phyloP scores from a whole-genome alignment of 495 filamentous ascomycete species.

The Daldinia bambusicola region DNA sequence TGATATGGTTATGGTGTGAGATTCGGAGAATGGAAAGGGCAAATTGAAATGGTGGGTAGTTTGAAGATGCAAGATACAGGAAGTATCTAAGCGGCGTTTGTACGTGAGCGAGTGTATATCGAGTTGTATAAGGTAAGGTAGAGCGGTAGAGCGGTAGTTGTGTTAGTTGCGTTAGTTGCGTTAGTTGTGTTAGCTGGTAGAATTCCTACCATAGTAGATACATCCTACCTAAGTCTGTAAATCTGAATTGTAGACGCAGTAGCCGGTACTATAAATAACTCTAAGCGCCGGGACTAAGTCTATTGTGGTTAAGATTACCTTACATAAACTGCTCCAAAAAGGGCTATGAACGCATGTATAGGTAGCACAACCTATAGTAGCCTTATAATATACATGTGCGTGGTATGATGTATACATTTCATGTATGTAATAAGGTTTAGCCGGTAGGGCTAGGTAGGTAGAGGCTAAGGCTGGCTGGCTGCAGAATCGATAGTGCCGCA shows the following conservation, averaged over 20 bases:
- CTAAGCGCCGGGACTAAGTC: conserved; percentile 16
- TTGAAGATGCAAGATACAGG: conserved; percentile 4
- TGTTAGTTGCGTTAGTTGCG: not conserved
- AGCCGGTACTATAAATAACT: conserved; percentile 7
- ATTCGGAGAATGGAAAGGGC: not conserved
- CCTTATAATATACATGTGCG: no score
- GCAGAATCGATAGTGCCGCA: conserved; percentile 9
- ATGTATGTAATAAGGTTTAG: conserved; percentile 15
- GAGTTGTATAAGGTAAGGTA: not conserved
- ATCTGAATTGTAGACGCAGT: not conserved
- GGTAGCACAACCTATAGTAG: not conserved
- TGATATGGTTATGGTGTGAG: not conserved
- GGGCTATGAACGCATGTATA: conserved; percentile 11
- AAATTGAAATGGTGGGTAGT: conserved; percentile 17
- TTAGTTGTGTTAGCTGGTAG: not conserved
- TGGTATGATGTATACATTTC: conserved; percentile 1
- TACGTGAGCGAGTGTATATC: not conserved
- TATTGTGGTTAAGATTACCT: conserved; percentile 13
- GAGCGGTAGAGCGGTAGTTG: not conserved
- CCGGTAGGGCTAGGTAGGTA: conserved; percentile 1
- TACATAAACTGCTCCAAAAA: conserved; percentile 14
- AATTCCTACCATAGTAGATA: no score
- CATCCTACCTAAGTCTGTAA: no score
- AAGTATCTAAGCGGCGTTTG: not conserved
- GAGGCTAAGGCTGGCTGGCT: conserved; percentile 3